phyloP scores from a whole-genome alignment of 192 early-diverging fungal genomes.

The Backusella macrospora region DNA sequence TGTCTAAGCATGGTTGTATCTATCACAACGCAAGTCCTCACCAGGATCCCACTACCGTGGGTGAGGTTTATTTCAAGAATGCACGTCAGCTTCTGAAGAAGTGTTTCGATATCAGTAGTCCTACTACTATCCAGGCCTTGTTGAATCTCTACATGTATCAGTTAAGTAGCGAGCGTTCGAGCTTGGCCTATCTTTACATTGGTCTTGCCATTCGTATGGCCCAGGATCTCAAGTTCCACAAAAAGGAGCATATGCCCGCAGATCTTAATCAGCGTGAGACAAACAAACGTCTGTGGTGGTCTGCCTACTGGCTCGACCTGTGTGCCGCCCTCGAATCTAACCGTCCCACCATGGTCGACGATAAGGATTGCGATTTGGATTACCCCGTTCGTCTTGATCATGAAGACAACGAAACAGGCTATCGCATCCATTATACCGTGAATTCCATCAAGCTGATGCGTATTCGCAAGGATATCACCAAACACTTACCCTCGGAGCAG shows the following conservation, averaged over 20 bases:
- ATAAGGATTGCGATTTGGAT: constrained; percentile 48
- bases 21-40: constrained; percentile 36
- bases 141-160: constrained; percentile 50
- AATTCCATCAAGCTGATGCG: constrained; percentile 48
- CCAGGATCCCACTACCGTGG: constrained; percentile 36
- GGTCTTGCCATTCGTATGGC: constrained; percentile 48
- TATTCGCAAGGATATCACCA: constrained; percentile 48
- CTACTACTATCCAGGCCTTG: constrained; percentile 44
- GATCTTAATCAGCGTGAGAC: constrained; percentile 41
- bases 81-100: constrained; percentile 46
- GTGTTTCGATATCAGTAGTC: constrained; percentile 46
- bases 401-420: constrained; percentile 44
- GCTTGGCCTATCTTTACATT: constrained; percentile 46
- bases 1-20: constrained; percentile 43
- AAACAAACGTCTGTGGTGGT: constrained; percentile 47
- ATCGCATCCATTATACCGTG: constrained; percentile 41
- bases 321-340: constrained; percentile 47
- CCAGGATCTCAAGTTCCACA: constrained; percentile 47
- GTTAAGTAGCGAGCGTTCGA: constrained; percentile 40
- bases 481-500: constrained; percentile 46
- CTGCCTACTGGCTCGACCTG: constrained; percentile 47
- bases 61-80: constrained; percentile 45
- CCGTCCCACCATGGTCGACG: constrained; percentile 48
- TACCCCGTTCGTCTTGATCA: constrained; percentile 38
- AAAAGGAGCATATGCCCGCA: constrained; percentile 39